These are phyloP conservation scores for Recurvomyces mirabilis DNA, from an alignment of 495 filamentous ascomycete genomes.

Conservation along the genomic window DNA sequence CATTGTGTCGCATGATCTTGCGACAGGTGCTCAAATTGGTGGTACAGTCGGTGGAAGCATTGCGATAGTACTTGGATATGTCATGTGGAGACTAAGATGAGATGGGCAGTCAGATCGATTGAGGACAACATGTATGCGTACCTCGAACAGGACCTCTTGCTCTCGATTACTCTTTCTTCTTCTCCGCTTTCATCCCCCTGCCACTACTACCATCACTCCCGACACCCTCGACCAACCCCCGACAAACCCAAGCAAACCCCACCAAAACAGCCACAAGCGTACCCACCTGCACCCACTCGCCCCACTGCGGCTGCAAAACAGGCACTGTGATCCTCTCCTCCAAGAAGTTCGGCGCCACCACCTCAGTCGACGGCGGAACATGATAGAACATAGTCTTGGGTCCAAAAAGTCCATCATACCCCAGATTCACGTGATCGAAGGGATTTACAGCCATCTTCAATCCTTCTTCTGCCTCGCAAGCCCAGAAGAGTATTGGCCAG, in stretches of 20 bases:
- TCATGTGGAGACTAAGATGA: too few relatives aligned
- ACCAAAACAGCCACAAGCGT: conserved; percentile 57
- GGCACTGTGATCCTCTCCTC: conserved; percentile 58
- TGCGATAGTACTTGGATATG: too few relatives aligned
- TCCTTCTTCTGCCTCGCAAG: conserved; percentile 61
- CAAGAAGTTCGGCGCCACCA: conserved; percentile 27
- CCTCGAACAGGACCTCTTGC: too few relatives aligned
- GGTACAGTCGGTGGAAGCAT: too few relatives aligned
- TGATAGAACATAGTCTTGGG: conserved; percentile 79
- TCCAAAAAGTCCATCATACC: conserved; percentile 78
- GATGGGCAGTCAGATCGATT: too few relatives aligned
- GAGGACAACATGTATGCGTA: too few relatives aligned
- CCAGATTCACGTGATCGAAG: conserved; percentile 73
- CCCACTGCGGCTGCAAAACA: conserved; percentile 53
- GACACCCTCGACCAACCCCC: conserved; percentile 39
- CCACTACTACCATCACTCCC: neutral
- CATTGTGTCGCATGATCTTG: too few relatives aligned
- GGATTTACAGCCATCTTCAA: conserved; percentile 67
- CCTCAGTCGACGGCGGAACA: conserved; percentile 45
- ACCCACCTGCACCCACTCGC: conserved; percentile 51
- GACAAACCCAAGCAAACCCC: conserved; percentile 67
- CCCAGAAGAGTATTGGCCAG: conserved; percentile 85
- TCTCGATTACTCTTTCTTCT: neutral
- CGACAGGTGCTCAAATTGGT: too few relatives aligned
- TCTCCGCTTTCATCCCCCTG: neutral